Conservation (phyloP, 2,329 filamentous ascomycete genomes). For the Aspergillus intermedius region DNA sequence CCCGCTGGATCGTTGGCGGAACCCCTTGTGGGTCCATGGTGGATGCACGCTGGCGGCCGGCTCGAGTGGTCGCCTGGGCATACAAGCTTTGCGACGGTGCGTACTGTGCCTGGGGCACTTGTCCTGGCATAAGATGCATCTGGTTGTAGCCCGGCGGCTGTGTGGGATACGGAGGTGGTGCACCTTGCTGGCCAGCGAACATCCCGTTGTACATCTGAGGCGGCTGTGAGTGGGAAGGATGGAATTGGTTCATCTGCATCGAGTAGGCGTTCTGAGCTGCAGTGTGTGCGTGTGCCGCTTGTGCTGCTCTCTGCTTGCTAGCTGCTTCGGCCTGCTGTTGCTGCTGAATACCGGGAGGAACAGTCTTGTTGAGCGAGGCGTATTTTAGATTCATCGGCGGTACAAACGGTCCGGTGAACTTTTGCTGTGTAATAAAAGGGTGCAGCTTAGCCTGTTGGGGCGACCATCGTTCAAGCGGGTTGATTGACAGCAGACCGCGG, state of each 20-base stretch:
- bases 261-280: conserved; percentile 63
- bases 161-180: conserved; percentile 72
- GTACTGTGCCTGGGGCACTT: conserved; percentile 62
- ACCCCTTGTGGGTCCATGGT: conserved; percentile 97
- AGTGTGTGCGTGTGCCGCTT: conserved; percentile 61
- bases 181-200: conserved; percentile 61
- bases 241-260: conserved; percentile 54
- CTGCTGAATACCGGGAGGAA: conserved; percentile 87
- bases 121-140: conserved; percentile 63
- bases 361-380: conserved; percentile 75
- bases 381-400: conserved; percentile 95
- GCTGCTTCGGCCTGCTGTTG: conserved; percentile 91
- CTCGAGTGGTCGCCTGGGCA: conserved; percentile 67
- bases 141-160: conserved; percentile 65
- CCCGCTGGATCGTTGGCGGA: conserved; percentile 83
- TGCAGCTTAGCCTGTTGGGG: conserved; percentile 96
- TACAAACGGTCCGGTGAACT: conserved; percentile 92
- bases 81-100: conserved; percentile 66
- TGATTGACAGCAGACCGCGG: conserved; percentile 84
- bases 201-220: conserved; percentile 73
- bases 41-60: conserved; percentile 78
- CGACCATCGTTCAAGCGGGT: conserved; percentile 93
- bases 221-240: conserved; percentile 40
- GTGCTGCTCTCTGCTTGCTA: conserved; percentile 76
- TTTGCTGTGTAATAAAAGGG: conserved; percentile 97